phyloP scores from a whole-genome alignment of 1,284 basidiomycete genomes.

The Naganishia sp. region DNA sequence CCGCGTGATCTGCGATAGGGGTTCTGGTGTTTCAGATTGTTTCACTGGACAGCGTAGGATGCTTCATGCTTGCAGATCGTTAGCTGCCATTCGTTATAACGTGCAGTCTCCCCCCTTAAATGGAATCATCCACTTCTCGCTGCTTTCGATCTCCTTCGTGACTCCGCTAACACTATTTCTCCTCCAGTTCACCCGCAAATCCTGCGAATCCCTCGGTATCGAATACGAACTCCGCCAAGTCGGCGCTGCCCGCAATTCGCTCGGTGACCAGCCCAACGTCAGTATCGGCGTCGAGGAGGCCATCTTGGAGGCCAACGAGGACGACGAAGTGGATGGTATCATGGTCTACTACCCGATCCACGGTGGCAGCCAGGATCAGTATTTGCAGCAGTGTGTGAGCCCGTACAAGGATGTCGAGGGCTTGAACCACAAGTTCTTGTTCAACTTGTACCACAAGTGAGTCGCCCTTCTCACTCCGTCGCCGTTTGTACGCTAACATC shows the following conservation, averaged over 20 bases:
- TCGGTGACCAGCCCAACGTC: slow-evolving; percentile 55
- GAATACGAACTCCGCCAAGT: slow-evolving; percentile 76
- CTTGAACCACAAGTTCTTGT: slow-evolving; percentile 91
- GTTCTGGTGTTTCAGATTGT: too few species aligned
- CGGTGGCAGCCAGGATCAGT: slow-evolving; percentile 89
- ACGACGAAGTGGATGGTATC: slow-evolving; percentile 83
- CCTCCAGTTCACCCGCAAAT: slow-evolving; percentile 75
- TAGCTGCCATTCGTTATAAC: too few species aligned
- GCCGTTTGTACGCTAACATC: not conserved
- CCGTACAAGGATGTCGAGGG: slow-evolving; percentile 98
- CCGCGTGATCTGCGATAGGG: too few species aligned
- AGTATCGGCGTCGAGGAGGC: slow-evolving; percentile 86
- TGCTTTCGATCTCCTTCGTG: not conserved
- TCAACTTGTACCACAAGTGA: slow-evolving; percentile 81
- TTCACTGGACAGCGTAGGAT: too few species aligned
- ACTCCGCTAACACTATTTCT: not conserved
- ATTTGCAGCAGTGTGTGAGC: slow-evolving; percentile 90
- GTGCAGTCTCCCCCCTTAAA: too few species aligned
- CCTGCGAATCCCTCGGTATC: slow-evolving; percentile 85
- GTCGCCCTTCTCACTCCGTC: slow-evolving; percentile 58
- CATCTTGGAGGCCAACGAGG: slow-evolving; percentile 90
- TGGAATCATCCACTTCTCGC: not conserved
- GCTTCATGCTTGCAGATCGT: too few species aligned
- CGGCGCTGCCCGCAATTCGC: slow-evolving; percentile 58
- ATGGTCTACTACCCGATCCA: slow-evolving; percentile 98